These are phyloP conservation scores for Penicillium sp. DNA, from an alignment of 2,329 filamentous ascomycete species.

Conservation along the genomic window DNA sequence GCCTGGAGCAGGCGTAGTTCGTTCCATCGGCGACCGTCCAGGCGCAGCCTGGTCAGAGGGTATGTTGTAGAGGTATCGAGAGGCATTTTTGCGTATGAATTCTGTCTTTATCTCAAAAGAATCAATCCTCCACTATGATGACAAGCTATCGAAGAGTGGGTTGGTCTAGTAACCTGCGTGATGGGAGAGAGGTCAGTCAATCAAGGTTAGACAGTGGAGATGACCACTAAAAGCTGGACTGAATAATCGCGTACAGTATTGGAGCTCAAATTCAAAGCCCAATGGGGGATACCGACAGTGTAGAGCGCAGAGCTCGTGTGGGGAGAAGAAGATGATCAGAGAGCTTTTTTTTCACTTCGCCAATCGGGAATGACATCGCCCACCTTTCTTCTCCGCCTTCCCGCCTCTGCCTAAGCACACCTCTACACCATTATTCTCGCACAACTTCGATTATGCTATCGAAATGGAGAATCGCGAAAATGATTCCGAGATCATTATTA, in stretches of 20 bases:
- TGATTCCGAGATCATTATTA: slow-evolving; percentile 26
- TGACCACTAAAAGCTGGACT: neutral
- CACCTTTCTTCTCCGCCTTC: slow-evolving; percentile 24
- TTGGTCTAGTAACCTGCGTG: neutral
- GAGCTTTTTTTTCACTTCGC: slow-evolving; percentile 18
- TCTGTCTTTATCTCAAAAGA: neutral
- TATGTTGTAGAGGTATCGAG: slow-evolving; percentile 94
- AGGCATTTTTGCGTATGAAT: slow-evolving; percentile 65
- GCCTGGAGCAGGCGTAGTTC: slow-evolving; percentile 86
- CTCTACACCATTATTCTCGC: neutral
- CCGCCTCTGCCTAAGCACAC: slow-evolving; percentile 2
- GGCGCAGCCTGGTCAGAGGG: slow-evolving; percentile 77
- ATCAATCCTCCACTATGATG: neutral
- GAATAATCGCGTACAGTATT: neutral
- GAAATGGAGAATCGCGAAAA: slow-evolving; percentile 12
- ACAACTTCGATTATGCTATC: slow-evolving; percentile 11
- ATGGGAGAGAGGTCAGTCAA: neutral
- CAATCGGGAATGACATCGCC: slow-evolving; percentile 28
- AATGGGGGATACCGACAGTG: neutral
- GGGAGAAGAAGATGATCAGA: slow-evolving; percentile 3
- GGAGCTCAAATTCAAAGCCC: neutral
- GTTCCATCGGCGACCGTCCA: slow-evolving; percentile 91
- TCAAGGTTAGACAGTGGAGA: neutral
- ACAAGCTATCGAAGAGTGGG: neutral
- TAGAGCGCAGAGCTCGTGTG: slow-evolving; percentile 3